Percentiles rank a stretch among this genome's conserved stretches.
These are phyloP conservation scores for Aspergillus sclerotialis DNA, from an alignment of 2,329 filamentous ascomycete species.

Conservation along the genomic window DNA sequence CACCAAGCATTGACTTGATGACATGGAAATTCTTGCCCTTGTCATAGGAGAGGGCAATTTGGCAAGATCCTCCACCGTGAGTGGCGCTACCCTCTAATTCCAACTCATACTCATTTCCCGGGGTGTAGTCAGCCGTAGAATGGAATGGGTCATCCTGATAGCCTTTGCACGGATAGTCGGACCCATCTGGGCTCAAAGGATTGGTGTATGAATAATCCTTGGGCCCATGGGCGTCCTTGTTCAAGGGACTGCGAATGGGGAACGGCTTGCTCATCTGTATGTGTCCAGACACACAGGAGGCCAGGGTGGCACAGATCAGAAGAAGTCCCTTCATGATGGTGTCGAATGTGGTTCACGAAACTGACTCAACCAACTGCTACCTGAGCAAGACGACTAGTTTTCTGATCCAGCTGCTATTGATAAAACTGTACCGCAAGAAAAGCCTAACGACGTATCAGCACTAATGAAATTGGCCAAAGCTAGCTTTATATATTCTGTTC, in stretches of 20 bases:
- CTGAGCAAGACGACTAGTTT: too few relatives aligned
- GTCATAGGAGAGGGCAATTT: constrained; percentile 69
- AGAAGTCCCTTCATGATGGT: constrained; percentile 25
- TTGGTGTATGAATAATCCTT: constrained; percentile 67
- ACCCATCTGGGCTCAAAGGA: constrained; percentile 53
- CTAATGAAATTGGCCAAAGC: too few relatives aligned
- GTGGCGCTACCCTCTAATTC: constrained; percentile 55
- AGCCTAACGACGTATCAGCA: too few relatives aligned
- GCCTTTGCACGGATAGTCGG: constrained; percentile 72
- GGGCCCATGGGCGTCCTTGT: constrained; percentile 38
- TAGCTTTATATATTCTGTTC: too few relatives aligned
- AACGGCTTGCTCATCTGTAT: constrained; percentile 52
- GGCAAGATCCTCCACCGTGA: constrained; percentile 69
- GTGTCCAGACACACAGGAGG: constrained; percentile 34
- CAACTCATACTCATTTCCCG: constrained; percentile 58
- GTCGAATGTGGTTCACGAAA: background rate
- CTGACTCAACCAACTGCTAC: too few relatives aligned
- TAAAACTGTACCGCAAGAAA: too few relatives aligned
- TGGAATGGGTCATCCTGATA: constrained; percentile 48
- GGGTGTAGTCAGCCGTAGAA: constrained; percentile 54
- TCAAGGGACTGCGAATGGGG: constrained; percentile 46
- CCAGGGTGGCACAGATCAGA: constrained; percentile 24
- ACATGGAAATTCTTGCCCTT: constrained; percentile 63
- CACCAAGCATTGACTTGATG: constrained; percentile 56
- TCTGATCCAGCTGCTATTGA: too few relatives aligned